Percentiles rank a stretch among this genome's conserved stretches.
Evolutionary conservation across 768 basidiomycete species (phyloP).

Genomic region (Hysterangium stoloniferum): DNA sequence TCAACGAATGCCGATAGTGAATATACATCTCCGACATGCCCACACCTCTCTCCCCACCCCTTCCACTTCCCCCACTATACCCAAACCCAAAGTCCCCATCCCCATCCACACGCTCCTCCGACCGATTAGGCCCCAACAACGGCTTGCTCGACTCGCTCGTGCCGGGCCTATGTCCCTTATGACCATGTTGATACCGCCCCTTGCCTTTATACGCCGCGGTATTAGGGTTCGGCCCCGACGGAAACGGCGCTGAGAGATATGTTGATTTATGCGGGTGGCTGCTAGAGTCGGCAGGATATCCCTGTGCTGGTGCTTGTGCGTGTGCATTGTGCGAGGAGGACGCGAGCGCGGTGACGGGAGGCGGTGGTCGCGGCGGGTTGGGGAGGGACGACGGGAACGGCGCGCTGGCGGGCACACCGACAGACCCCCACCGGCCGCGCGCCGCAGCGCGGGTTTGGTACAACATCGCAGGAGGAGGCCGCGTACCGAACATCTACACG

Average conservation of each 20-base stretch:
- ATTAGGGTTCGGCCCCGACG: not conserved
- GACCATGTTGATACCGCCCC: slow-evolving; percentile 26
- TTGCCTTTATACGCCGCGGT: slow-evolving; percentile 3
- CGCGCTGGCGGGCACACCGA: no score
- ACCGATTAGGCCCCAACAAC: slow-evolving; percentile 38
- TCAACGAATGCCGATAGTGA: slow-evolving; percentile 74
- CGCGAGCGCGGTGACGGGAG: not conserved
- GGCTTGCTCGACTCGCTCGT: slow-evolving; percentile 57
- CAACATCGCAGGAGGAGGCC: slow-evolving; percentile 72
- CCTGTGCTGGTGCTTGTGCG: not conserved
- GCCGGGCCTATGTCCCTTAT: slow-evolving; percentile 39
- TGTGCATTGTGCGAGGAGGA: not conserved
- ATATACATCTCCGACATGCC: slow-evolving; percentile 47
- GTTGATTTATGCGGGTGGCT: no score
- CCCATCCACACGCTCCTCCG: not conserved
- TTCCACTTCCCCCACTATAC: not conserved
- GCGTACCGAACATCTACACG: slow-evolving; percentile 68
- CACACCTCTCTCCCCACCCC: not conserved
- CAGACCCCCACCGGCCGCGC: no score
- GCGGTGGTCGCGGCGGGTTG: not conserved
- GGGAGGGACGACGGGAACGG: not conserved
- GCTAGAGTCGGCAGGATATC: no score
- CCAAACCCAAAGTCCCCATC: not conserved
- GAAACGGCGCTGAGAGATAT: slow-evolving; percentile 2
- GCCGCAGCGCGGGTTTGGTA: slow-evolving; percentile 62